Percentiles rank a stretch among this genome's conserved stretches.
Conservation (phyloP, 2,329 filamentous ascomycete species). For the Lasiodiplodia sp. region DNA sequence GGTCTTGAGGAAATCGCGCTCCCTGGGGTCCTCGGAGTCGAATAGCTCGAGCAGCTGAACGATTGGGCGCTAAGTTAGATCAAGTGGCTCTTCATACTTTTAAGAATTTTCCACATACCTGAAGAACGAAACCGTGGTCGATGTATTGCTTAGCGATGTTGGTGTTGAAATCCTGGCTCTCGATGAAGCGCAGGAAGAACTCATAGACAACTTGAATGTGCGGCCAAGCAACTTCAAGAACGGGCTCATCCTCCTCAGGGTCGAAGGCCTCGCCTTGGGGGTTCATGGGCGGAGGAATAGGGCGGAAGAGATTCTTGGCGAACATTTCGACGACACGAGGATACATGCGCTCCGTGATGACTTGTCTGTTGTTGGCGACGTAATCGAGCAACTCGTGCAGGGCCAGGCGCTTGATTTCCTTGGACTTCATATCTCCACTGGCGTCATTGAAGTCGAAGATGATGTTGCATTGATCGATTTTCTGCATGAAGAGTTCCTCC, state of each 20-base stretch:
- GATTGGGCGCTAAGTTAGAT: constrained; percentile 33
- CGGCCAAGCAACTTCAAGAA: constrained; percentile 97
- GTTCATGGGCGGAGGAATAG: constrained; percentile 95
- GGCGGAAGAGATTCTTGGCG: constrained; percentile 95
- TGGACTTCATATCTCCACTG: constrained; percentile 98
- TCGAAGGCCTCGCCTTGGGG: constrained; percentile 98
- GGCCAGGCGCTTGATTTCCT: constrained; percentile 97
- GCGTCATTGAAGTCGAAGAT: constrained; percentile 99
- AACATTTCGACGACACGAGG: constrained; percentile 99
- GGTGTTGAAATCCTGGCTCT: constrained; percentile 99
- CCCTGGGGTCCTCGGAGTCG: constrained; percentile 95
- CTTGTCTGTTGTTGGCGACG: constrained; percentile 96
- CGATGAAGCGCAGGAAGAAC: constrained; percentile 98
- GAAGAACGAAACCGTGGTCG: constrained; percentile 95
- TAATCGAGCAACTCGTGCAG: constrained; percentile 97
- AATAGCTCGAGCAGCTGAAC: constrained; percentile 88
- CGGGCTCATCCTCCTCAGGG: constrained; percentile 97
- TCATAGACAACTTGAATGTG: constrained; percentile 99
- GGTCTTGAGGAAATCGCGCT: constrained; percentile 97
- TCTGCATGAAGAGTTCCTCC: constrained; percentile 99
- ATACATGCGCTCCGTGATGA: constrained; percentile 99
- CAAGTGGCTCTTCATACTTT: not conserved
- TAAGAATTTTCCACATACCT: constrained; percentile 52
- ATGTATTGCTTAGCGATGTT: constrained; percentile 99
- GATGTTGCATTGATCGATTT: constrained; percentile 99